A percentile compares a stretch with the other conserved stretches of the same genome.
phyloP scores from a whole-genome alignment of 2,329 filamentous ascomycete species.

The Penicillium capsulatum region DNA sequence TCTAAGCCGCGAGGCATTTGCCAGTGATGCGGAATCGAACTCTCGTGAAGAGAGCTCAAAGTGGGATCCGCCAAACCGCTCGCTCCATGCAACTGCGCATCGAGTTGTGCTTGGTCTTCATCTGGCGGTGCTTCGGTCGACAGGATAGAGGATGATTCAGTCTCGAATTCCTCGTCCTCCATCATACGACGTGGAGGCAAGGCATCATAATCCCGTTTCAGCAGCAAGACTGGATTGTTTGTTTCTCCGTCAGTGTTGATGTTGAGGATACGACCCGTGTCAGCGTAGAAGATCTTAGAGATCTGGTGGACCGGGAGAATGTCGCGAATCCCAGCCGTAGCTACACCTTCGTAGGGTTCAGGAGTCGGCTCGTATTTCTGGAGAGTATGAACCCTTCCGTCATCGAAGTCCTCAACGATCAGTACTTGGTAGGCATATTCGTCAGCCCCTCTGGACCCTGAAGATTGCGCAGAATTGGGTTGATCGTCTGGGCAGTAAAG shows the following conservation, averaged over 20 bases:
- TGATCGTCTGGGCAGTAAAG: slow-evolving; percentile 31
- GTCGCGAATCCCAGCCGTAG: slow-evolving; percentile 61
- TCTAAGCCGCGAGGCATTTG: slow-evolving; percentile 71
- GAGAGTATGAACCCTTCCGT: slow-evolving; percentile 63
- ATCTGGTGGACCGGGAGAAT: slow-evolving; percentile 68
- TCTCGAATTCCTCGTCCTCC: slow-evolving; percentile 43
- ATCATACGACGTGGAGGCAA: slow-evolving; percentile 58
- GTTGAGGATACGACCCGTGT: slow-evolving; percentile 84
- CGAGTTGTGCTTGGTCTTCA: slow-evolving; percentile 38
- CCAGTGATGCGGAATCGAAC: slow-evolving; percentile 46
- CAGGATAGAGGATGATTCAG: slow-evolving; percentile 24
- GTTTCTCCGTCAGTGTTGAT: slow-evolving; percentile 66
- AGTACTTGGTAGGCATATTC: slow-evolving; percentile 79
- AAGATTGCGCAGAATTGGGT: slow-evolving; percentile 23
- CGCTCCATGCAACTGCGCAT: slow-evolving; percentile 34
- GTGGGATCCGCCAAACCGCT: slow-evolving; percentile 4
- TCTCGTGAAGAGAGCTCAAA: slow-evolving; percentile 27
- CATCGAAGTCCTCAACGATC: slow-evolving; percentile 76
- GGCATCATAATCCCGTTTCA: slow-evolving; percentile 67
- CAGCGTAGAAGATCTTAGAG: slow-evolving; percentile 89
- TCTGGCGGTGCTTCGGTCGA: slow-evolving; percentile 39
- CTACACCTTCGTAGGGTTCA: slow-evolving; percentile 57
- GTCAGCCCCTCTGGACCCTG: slow-evolving; percentile 45
- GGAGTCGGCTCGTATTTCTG: slow-evolving; percentile 58
- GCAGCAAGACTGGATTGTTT: slow-evolving; percentile 67